Evolutionary conservation across 1,139 yeast genomes (phyloP).

Genomic region (Nakaseomyces uthaithaninus): DNA sequence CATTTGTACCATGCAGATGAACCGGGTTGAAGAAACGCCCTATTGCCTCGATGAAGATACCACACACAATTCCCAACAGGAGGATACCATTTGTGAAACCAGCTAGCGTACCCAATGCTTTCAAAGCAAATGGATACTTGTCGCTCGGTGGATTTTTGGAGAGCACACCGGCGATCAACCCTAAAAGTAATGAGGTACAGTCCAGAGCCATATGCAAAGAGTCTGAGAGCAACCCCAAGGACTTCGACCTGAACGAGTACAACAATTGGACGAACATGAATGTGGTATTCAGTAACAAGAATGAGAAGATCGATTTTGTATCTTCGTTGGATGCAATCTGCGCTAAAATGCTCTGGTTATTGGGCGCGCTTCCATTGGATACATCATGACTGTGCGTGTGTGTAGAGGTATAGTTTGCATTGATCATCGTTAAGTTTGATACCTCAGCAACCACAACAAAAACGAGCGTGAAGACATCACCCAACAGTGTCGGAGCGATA

Average conservation of each 20-base stretch:
- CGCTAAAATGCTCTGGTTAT: constrained; percentile 20
- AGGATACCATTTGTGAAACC: constrained; percentile 93
- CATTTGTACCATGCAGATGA: constrained; percentile 70
- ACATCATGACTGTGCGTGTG: constrained; percentile 11
- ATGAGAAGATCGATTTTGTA: constrained; percentile 82
- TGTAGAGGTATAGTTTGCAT: constrained; percentile 3
- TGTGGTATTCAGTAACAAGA: constrained; percentile 71
- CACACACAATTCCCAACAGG: constrained; percentile 78
- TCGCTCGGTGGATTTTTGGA: constrained; percentile 54
- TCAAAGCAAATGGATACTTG: constrained; percentile 77
- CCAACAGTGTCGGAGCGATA: constrained; percentile 13
- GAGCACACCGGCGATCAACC: constrained; percentile 73
- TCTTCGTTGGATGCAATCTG: constrained; percentile 57
- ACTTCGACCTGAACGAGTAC: constrained; percentile 86
- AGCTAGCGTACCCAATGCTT: constrained; percentile 80
- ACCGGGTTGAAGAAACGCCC: constrained; percentile 77
- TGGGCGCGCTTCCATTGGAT: constrained; percentile 4
- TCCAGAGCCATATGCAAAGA: constrained; percentile 95
- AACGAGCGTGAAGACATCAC: constrained; percentile 16
- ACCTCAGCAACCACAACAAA: constrained; percentile 18
- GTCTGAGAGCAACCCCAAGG: constrained; percentile 84
- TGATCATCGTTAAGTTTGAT: constrained; percentile 7
- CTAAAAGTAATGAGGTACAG: constrained; percentile 82
- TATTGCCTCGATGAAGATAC: constrained; percentile 78
- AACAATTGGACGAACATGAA: constrained; percentile 91